Conservation (phyloP, 2,329 filamentous ascomycete species). For the Fusarium nisikadoi region DNA sequence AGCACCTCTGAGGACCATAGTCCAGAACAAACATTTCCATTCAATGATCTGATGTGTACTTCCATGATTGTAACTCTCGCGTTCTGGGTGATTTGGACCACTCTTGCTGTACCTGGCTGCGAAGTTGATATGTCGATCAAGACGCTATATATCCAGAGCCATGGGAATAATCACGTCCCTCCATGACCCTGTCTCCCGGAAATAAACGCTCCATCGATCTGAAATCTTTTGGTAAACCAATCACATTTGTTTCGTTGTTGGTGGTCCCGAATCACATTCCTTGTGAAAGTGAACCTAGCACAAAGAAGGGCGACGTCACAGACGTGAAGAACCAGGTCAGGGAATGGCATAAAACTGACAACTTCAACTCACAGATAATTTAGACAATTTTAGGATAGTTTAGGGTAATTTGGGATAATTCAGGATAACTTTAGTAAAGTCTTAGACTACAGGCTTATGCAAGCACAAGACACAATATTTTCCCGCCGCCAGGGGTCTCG, state of each 20-base stretch:
- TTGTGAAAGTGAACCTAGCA: neutral
- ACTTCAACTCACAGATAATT: too few relatives aligned
- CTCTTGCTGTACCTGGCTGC: neutral
- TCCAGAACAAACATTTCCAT: too few relatives aligned
- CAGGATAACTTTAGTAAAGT: too few relatives aligned
- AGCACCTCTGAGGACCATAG: neutral
- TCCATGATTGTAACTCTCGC: too few relatives aligned
- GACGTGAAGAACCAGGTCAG: neutral
- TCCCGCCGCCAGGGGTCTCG: too few relatives aligned
- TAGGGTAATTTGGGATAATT: too few relatives aligned
- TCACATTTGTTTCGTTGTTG: neutral
- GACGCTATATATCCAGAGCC: neutral
- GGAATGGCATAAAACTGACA: too few relatives aligned
- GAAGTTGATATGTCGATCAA: neutral
- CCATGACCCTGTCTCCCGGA: neutral
- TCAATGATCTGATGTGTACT: fast-evolving
- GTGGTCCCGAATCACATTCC: neutral
- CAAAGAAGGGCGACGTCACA: neutral
- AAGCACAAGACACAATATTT: too few relatives aligned
- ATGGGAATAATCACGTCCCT: neutral
- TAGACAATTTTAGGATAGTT: too few relatives aligned
- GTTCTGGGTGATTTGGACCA: too few relatives aligned
- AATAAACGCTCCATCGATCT: neutral
- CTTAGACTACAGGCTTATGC: too few relatives aligned
- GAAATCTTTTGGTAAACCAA: neutral